Base-by-base conservation (phyloP, 176 grass and related monocot genomes). In the Canna indica region DNA sequence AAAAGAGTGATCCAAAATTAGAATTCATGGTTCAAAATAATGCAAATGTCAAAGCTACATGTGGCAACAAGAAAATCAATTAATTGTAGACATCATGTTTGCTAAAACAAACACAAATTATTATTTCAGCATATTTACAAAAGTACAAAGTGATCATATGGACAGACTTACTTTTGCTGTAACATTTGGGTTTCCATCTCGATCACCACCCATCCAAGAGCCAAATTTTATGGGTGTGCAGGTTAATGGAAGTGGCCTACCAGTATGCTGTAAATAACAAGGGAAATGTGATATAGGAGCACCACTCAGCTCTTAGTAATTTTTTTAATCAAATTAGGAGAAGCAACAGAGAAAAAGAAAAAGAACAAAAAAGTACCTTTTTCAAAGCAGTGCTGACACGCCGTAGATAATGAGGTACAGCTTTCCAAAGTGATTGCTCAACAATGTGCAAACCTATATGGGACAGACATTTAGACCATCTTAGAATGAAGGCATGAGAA, bases 341-440 rank as follows among this genome's bases (percentile, higher is more conserved):
- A 65, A 24, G 17, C 2, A 13, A 61, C 52, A 20, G 25, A 35
- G n/a, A 75, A 25, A 7, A 44, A 44, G n/a, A 22, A 22, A 42
- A n/a, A n/a, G n/a, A n/a, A n/a, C n/a, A n/a, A n/a, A n/a, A n/a
- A n/a, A n/a, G n/a, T n/a, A 92, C 88, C 93, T 97, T 92, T 80
- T 90, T 97, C 56, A 97, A 62, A 56, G 86, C 88, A 87, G 76
- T 90, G 79, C 86, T 96, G 74, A 91, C 93, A 75, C 93, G 93
- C 18, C 88, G 93, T 75, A 96, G 82, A 78, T 96, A 96, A 59
- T 88, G 88, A 20, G 93, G 88, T 30, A 97, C 41, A 4, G 93
- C 88, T 89, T 83, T 89, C 93, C 88, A 97, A n/a, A 97, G 88
- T 29, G 93, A 97, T 81, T 97, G 88, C 44, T 97, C 93, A 73